Percentiles rank a stretch among this genome's conserved stretches.
These are phyloP conservation scores for Nymphaea colorata DNA, from an alignment of 164 flowering plant species.

Conservation along the genomic window DNA sequence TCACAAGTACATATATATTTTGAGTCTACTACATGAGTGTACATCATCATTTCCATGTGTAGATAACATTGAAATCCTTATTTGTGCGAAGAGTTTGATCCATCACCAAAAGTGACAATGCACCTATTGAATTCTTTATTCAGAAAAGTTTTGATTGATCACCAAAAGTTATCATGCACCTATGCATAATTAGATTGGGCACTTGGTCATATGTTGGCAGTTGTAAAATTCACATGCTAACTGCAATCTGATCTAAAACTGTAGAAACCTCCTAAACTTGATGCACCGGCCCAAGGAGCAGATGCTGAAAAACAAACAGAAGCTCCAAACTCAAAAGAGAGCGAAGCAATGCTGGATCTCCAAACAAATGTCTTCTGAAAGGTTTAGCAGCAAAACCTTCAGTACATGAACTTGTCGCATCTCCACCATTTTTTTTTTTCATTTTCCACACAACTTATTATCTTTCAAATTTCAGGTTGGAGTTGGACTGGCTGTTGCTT, in stretches of 20 bases:
- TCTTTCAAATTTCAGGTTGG: neutral
- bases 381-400: constrained; percentile 4
- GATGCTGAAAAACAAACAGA: constrained; percentile 41
- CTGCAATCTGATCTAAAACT: neutral
- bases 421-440: neutral
- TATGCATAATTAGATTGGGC: no score
- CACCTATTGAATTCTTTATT: no score
- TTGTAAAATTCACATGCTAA: neutral
- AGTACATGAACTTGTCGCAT: neutral
- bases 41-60: no score
- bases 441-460: neutral
- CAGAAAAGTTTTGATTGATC: no score
- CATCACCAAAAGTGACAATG: no score
- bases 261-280: constrained; percentile 80
- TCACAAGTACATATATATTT: no score
- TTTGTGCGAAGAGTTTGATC: no score
- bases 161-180: no score
- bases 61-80: no score
- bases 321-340: constrained; percentile 33
- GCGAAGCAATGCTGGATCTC: constrained; percentile 34
- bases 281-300: constrained; percentile 28
- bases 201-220: constrained; percentile 2
- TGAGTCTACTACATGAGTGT: no score
- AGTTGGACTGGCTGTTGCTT: no score
- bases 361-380: constrained; percentile 68